Base-by-base conservation (phyloP, 2,329 filamentous ascomycete species). In the Pezizomycotina sp. region DNA sequence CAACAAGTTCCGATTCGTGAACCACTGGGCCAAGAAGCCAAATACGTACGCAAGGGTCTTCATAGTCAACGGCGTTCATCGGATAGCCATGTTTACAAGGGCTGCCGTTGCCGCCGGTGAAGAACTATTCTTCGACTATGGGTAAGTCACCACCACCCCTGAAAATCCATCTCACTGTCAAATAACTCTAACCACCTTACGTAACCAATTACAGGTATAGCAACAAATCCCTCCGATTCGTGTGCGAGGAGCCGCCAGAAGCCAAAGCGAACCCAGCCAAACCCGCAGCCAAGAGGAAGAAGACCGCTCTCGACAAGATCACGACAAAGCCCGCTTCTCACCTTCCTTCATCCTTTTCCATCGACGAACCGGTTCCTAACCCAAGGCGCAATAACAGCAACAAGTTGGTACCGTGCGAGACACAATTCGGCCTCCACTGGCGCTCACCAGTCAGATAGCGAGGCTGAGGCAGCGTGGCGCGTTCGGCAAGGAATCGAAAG, bases 51-150 rank as follows among this genome's bases (percentile, higher is more conserved):
- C 77, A 2, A 68, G 69, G 39, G 74, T 81, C 34, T 56, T 77
- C 10, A 69, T 80, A 32, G 79, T 81, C 39, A 80, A 81, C 49
- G 74, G 75, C 15, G 74, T 79, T 43, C 75, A 75, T 48, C 69
- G 81, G 9, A 81, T 89, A 53, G 77, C 73, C 27, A 77, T 89
- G 49, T 72, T 68, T 29, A 77, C 79, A 0, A 61, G 66, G 36
- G 62, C 69, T 2, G 65, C 76, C 25, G 77, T 89, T 50, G 63
- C 66, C 40, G 63, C 68, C 3, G 80, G 80, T 15, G 74, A 82
- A 43, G 80, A 89, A 55, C 59, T 91, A 1, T 77, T 82, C 52
- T 91, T 86, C 56, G 70, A 86, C 52, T 89, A 91, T 49, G 77
- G 77, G 37, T 47, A 36, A 14, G 19, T 13, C 7, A 4, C 6